Evolutionary conservation across 1,284 basidiomycete species (phyloP).

Genomic region (Ceraceosorus guamensis): DNA sequence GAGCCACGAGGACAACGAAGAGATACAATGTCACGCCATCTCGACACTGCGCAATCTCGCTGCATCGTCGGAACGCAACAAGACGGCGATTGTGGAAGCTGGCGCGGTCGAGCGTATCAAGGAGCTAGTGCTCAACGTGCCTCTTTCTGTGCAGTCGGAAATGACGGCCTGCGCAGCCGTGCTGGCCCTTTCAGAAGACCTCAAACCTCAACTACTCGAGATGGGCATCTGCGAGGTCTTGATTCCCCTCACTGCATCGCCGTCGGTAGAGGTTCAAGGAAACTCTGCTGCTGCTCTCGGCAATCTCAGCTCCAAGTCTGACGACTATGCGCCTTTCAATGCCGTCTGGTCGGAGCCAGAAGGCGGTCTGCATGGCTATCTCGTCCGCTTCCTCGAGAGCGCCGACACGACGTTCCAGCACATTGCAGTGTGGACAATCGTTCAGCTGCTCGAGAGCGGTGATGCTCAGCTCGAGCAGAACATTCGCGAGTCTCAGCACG

Average conservation of each 20-base stretch:
- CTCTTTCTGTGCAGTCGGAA: constrained; percentile 94
- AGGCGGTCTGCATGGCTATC: constrained; percentile 90
- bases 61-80: constrained; percentile 96
- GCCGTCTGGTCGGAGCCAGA: constrained; percentile 97
- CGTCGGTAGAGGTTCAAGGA: constrained; percentile 95
- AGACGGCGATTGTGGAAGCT: constrained; percentile 93
- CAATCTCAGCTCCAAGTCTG: constrained; percentile 84
- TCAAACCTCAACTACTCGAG: constrained; percentile 62
- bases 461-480: constrained; percentile 54
- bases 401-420: constrained; percentile 99
- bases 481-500: constrained; percentile 33
- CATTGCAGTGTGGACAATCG: constrained; percentile 90
- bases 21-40: constrained; percentile 99
- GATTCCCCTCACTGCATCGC: constrained; percentile 90
- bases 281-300: constrained; percentile 96
- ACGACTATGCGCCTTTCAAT: constrained; percentile 96
- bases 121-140: constrained; percentile 87
- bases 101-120: constrained; percentile 98
- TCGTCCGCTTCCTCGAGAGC: constrained; percentile 87
- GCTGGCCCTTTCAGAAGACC: constrained; percentile 44
- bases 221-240: constrained; percentile 98
- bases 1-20: constrained; percentile 97
- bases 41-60: constrained; percentile 94
- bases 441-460: constrained; percentile 88
- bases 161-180: constrained; percentile 96